A percentile compares a stretch with the other conserved stretches of the same genome.
phyloP scores from a whole-genome alignment of 306 rosid species.

The Leucaena leucocephala region DNA sequence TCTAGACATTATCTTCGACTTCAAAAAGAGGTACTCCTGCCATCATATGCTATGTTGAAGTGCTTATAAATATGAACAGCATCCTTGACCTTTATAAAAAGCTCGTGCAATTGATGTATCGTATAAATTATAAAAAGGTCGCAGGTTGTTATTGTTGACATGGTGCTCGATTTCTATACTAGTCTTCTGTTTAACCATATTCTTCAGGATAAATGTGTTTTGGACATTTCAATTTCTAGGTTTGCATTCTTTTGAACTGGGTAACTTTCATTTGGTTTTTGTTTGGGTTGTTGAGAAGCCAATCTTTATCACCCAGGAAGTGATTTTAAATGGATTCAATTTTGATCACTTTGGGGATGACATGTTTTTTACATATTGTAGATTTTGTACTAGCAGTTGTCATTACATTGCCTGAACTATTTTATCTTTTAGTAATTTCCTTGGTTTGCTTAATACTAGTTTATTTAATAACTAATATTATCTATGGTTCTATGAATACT shows the following conservation, averaged over 20 bases:
- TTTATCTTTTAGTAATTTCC: neutral
- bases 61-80: slow-evolving; percentile 5
- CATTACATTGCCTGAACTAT: neutral
- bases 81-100: neutral
- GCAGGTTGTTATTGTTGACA: neutral
- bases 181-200: neutral
- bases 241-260: neutral
- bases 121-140: slow-evolving; percentile 1
- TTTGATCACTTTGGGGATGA: neutral
- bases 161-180: neutral
- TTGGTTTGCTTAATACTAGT: neutral
- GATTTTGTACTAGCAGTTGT: neutral
- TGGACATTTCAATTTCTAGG: neutral
- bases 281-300: neutral
- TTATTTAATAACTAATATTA: neutral
- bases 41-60: slow-evolving; percentile 27
- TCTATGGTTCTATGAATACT: neutral
- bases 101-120: neutral
- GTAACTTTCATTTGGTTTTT: neutral
- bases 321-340: neutral
- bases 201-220: neutral
- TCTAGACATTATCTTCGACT: slow-evolving; percentile 78
- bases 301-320: neutral
- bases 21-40: slow-evolving; percentile 77
- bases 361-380: neutral